Conservation (phyloP, 345 rosid species). For the Carallia pectinifolia region DNA sequence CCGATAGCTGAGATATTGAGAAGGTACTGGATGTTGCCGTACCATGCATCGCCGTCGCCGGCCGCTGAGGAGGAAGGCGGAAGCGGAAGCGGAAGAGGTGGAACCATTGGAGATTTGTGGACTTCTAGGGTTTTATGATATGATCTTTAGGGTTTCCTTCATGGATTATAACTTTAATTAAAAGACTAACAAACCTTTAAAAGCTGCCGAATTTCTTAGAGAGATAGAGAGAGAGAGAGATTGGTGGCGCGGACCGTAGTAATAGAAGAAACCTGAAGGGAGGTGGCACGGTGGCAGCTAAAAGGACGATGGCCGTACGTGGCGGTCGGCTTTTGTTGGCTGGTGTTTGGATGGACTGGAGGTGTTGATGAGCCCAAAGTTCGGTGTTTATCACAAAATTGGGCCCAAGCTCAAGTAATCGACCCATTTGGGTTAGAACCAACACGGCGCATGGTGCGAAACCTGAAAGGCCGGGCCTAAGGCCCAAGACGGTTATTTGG, state of each 20-base stretch:
- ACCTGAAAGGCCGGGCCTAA: too few relatives aligned
- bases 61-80: conserved; percentile 24
- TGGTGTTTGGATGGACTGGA: background rate
- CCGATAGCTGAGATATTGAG: conserved; percentile 86
- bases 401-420: too few relatives aligned
- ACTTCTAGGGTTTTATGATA: conserved; percentile 9
- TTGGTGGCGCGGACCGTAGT: background rate
- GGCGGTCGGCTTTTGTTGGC: too few relatives aligned
- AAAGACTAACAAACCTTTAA: background rate
- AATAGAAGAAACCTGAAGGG: background rate
- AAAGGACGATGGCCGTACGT: background rate
- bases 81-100: conserved; percentile 4
- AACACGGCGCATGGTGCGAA: too few relatives aligned
- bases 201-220: background rate
- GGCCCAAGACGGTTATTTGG: too few relatives aligned
- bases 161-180: background rate
- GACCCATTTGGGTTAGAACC: too few relatives aligned
- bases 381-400: background rate
- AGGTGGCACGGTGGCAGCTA: background rate
- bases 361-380: background rate
- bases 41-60: conserved; percentile 63
- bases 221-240: background rate
- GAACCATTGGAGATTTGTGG: conserved; percentile 1
- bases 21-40: conserved; percentile 89
- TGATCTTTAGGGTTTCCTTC: background rate